phyloP scores from a whole-genome alignment of 2,329 filamentous ascomycete species.

The Penicillium sp. region DNA sequence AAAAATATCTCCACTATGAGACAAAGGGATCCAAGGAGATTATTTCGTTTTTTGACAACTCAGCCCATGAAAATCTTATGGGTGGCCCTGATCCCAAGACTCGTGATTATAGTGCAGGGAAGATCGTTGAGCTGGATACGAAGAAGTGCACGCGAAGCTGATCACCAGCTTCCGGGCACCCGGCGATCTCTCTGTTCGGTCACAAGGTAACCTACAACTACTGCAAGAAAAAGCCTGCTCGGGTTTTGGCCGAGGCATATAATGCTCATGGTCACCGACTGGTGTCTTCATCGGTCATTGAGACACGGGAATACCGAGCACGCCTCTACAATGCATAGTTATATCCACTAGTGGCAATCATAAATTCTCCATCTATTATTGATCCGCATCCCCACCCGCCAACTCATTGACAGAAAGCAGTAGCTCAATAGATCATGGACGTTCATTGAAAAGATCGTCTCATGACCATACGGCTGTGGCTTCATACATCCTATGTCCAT shows the following conservation, averaged over 20 bases:
- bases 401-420: not conserved
- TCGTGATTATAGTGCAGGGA: conserved; percentile 9
- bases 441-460: not conserved
- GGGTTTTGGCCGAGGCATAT: conserved; percentile 7
- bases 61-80: conserved; percentile 11
- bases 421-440: not conserved
- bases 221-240: conserved; percentile 11
- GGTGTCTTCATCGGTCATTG: not conserved
- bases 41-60: conserved; percentile 14
- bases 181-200: conserved; percentile 10
- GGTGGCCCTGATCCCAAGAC: conserved; percentile 8
- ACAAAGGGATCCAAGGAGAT: conserved; percentile 12
- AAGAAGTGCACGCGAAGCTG: conserved; percentile 2
- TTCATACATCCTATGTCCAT: not conserved
- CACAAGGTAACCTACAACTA: conserved; percentile 11
- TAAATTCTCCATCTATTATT: not conserved
- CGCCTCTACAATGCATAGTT: not conserved
- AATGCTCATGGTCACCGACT: conserved; percentile 1
- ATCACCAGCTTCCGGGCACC: conserved; percentile 8
- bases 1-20: conserved; percentile 9
- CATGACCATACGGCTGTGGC: not conserved
- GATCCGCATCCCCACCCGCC: not conserved
- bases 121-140: conserved; percentile 11
- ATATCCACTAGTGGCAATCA: not conserved
- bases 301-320: not conserved